Evolutionary conservation across 2,329 filamentous ascomycete species (phyloP).

Genomic region (Phialocephala sp.): DNA sequence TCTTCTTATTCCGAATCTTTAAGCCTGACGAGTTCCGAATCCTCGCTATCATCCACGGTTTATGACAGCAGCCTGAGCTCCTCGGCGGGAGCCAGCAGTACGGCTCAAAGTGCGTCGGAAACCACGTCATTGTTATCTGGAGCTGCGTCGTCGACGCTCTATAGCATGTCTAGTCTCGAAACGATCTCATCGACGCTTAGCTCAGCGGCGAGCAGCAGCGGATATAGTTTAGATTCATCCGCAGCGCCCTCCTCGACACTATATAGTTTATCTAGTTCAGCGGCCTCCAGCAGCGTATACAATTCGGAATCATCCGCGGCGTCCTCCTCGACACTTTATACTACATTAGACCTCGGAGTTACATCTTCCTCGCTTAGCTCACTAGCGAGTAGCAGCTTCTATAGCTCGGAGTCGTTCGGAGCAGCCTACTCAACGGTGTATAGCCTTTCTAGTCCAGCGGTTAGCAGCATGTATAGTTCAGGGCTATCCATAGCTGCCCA

Average conservation of each 20-base stretch:
- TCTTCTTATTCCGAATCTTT: neutral
- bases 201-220: neutral
- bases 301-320: neutral
- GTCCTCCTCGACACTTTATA: neutral
- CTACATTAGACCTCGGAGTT: neutral
- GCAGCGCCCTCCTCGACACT: no score
- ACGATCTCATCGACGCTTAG: neutral
- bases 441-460: neutral
- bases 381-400: neutral
- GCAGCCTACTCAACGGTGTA: neutral
- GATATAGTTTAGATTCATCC: neutral
- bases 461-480: neutral
- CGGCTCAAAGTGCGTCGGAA: neutral
- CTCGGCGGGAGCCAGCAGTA: neutral
- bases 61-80: neutral
- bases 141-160: neutral
- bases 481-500: neutral
- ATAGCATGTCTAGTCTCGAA: no score
- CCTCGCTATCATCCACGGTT: neutral
- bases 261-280: no score
- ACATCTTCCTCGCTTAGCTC: neutral
- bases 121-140: neutral
- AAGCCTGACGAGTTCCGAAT: neutral
- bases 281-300: neutral
- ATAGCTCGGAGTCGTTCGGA: neutral